These are phyloP conservation scores for Arctium lappa DNA, from an alignment of 129 eudicot species.

Conservation along the genomic window DNA sequence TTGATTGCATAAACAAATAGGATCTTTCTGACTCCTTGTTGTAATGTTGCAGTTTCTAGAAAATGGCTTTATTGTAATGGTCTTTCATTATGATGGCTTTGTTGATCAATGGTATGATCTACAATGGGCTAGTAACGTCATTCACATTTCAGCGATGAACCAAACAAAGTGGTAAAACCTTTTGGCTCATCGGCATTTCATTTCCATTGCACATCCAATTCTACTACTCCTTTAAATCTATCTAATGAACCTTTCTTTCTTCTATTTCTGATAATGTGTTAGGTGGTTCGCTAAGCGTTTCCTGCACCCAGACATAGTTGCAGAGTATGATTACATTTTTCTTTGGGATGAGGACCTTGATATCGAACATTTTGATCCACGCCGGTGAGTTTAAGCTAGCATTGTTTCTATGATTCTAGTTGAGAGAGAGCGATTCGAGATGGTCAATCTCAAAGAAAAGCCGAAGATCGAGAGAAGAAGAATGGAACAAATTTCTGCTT, in stretches of 20 bases:
- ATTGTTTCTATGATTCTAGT: neutral
- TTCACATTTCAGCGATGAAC: constrained; percentile 68
- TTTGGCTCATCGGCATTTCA: neutral
- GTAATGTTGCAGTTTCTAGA: constrained; percentile 59
- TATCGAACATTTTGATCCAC: constrained; percentile 66
- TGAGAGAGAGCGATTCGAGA: too few species aligned
- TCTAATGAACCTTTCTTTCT: neutral
- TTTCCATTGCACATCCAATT: neutral
- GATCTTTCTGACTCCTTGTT: neutral
- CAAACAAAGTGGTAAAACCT: constrained; percentile 77
- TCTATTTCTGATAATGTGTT: neutral
- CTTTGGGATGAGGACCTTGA: constrained; percentile 93
- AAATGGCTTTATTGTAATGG: constrained; percentile 66
- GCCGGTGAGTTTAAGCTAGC: constrained; percentile 38
- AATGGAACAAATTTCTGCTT: too few species aligned
- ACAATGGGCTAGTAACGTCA: constrained; percentile 58
- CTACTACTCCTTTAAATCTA: neutral
- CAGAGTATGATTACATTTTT: constrained; percentile 68
- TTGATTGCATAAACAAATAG: neutral
- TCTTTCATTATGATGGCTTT: constrained; percentile 76
- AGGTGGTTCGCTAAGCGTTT: constrained; percentile 96
- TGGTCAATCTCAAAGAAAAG: too few species aligned
- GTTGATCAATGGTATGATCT: constrained; percentile 77
- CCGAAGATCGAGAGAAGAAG: too few species aligned
- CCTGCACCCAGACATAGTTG: constrained; percentile 78